Evolutionary conservation across 768 basidiomycete species (phyloP).

Genomic region (Podaxis carcinomalis): DNA sequence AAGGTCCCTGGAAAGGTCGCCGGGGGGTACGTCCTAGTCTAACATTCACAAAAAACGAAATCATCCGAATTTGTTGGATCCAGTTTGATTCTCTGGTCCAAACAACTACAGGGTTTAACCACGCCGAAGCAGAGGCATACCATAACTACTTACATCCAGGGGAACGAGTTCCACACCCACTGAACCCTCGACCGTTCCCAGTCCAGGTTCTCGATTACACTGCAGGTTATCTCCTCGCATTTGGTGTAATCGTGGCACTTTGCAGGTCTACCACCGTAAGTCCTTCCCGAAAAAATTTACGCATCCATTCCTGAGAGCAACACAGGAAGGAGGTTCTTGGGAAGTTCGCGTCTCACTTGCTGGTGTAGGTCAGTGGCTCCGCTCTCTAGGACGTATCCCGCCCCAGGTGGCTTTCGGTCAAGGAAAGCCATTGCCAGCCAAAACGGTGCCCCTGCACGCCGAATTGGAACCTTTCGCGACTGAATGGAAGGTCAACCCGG

Average conservation of each 20-base stretch:
- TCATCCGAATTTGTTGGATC: background rate
- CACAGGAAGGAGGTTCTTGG: constrained; percentile 59
- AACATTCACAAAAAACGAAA: too few species aligned
- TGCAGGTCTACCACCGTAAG: constrained; percentile 46
- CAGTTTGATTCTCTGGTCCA: constrained; percentile 67
- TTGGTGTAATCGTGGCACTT: constrained; percentile 54
- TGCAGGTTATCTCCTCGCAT: constrained; percentile 54
- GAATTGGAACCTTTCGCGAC: constrained; percentile 35
- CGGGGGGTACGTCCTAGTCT: too few species aligned
- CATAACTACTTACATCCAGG: constrained; percentile 20
- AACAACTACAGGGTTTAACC: constrained; percentile 56
- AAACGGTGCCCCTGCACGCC: constrained; percentile 24
- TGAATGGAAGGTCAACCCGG: constrained; percentile 18
- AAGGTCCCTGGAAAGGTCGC: too few species aligned
- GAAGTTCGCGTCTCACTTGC: constrained; percentile 58
- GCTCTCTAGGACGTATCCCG: constrained; percentile 43
- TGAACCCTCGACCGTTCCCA: constrained; percentile 36
- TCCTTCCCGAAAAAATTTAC: background rate
- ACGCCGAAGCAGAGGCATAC: constrained; percentile 50
- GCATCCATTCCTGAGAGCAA: background rate
- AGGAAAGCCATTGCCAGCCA: constrained; percentile 35
- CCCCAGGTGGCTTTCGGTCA: constrained; percentile 36
- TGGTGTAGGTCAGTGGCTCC: constrained; percentile 51
- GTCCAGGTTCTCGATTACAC: constrained; percentile 60
- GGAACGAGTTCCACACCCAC: constrained; percentile 1